Evolutionary conservation across 2,329 filamentous ascomycete species (phyloP).

Genomic region (Claviceps purpurea): DNA sequence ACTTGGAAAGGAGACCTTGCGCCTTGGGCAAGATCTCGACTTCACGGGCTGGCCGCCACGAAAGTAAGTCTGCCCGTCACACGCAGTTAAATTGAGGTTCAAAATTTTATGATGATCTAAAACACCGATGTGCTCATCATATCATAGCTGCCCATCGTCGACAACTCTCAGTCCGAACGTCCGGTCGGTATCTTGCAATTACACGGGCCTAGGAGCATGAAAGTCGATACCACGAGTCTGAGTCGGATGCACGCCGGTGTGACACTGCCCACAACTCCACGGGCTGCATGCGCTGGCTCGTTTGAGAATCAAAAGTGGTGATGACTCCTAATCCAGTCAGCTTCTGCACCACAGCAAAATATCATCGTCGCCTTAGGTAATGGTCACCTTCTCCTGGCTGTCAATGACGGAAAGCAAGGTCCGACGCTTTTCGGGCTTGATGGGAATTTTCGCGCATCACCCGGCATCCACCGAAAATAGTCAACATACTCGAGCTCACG

Average conservation of each 20-base stretch:
- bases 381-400: neutral
- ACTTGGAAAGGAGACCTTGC: neutral
- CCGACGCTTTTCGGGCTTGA: neutral
- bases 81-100: neutral
- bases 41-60: no score
- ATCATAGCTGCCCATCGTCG: neutral
- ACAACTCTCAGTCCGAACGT: neutral
- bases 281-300: neutral
- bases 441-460: neutral
- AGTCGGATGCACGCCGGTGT: neutral
- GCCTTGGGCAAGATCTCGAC: neutral
- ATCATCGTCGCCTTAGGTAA: neutral
- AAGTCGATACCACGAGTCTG: neutral
- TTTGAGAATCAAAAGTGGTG: neutral
- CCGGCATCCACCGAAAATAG: neutral
- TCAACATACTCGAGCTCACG: neutral
- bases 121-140: neutral
- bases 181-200: neutral
- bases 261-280: neutral
- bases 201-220: neutral
- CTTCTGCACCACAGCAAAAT: neutral
- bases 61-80: neutral
- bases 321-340: neutral
- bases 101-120: neutral
- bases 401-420: neutral